These are phyloP conservation scores for Neurospora discreta DNA, from an alignment of 495 filamentous ascomycete genomes.

Conservation along the genomic window DNA sequence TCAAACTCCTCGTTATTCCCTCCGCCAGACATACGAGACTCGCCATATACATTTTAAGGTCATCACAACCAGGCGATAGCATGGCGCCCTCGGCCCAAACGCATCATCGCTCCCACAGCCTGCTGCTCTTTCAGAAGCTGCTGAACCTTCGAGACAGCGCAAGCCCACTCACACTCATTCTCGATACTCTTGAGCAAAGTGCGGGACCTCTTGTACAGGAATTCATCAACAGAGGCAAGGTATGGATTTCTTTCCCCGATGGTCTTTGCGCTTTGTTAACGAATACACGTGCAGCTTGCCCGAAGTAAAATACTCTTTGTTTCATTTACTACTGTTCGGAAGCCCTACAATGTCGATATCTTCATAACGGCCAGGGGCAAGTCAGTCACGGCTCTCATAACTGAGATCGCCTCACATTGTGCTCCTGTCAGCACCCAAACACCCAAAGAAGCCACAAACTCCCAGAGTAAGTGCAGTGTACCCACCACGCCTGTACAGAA, in stretches of 20 bases:
- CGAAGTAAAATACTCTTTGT: slow-evolving; percentile 57
- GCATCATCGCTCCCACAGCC: slow-evolving; percentile 73
- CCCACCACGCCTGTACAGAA: slow-evolving; percentile 8
- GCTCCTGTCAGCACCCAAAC: slow-evolving; percentile 22
- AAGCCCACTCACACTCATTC: slow-evolving; percentile 74
- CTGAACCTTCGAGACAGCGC: slow-evolving; percentile 65
- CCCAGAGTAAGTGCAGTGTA: slow-evolving; percentile 26
- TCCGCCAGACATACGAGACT: background rate
- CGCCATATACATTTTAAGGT: background rate
- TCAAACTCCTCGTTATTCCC: background rate
- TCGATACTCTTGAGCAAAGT: slow-evolving; percentile 79
- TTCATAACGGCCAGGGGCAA: slow-evolving; percentile 57
- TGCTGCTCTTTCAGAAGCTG: slow-evolving; percentile 77
- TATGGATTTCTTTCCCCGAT: slow-evolving; percentile 18
- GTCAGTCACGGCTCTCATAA: slow-evolving; percentile 34
- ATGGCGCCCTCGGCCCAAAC: slow-evolving; percentile 45
- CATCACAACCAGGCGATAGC: background rate
- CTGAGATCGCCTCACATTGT: slow-evolving; percentile 47
- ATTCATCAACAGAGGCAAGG: slow-evolving; percentile 66
- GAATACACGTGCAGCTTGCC: slow-evolving; percentile 24
- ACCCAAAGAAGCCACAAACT: slow-evolving; percentile 6
- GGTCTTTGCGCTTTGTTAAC: background rate
- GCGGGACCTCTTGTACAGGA: slow-evolving; percentile 59
- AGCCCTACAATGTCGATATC: slow-evolving; percentile 43
- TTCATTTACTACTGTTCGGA: slow-evolving; percentile 58